Conservation (phyloP, 495 filamentous ascomycete genomes). For the Oidiodendron maius region DNA sequence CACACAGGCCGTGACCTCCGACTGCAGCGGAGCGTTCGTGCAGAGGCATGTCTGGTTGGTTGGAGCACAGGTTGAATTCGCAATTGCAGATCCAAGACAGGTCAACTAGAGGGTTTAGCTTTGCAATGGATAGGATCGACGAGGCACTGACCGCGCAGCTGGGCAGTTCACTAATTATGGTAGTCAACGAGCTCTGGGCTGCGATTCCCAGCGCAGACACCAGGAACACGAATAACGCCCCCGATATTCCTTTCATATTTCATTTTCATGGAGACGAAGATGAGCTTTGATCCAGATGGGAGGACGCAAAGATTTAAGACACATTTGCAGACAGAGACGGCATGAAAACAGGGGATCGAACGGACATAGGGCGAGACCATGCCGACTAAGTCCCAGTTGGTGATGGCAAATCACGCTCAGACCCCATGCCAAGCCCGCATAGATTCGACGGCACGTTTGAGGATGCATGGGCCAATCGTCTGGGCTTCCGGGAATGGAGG, state of each 20-base stretch:
- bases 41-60: constrained; percentile 31
- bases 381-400: too few relatives aligned
- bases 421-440: too few relatives aligned
- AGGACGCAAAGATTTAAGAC: too few relatives aligned
- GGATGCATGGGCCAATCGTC: too few relatives aligned
- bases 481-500: too few relatives aligned
- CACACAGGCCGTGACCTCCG: constrained; percentile 25
- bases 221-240: neutral
- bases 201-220: neutral
- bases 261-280: too few relatives aligned
- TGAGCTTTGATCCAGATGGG: too few relatives aligned
- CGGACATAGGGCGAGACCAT: too few relatives aligned
- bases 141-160: constrained; percentile 8
- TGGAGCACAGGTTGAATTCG: constrained; percentile 22
- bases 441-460: too few relatives aligned
- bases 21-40: constrained; percentile 20
- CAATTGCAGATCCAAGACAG: constrained; percentile 18
- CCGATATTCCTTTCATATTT: neutral
- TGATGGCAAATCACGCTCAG: too few relatives aligned
- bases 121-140: neutral
- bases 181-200: constrained; percentile 1
- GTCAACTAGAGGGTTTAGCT: constrained; percentile 10
- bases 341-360: too few relatives aligned
- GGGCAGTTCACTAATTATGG: constrained; percentile 7
- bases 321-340: too few relatives aligned